Evolutionary conservation across 192 early-diverging fungal genomes (phyloP).

Genomic region (Entomortierella chlamydospora): DNA sequence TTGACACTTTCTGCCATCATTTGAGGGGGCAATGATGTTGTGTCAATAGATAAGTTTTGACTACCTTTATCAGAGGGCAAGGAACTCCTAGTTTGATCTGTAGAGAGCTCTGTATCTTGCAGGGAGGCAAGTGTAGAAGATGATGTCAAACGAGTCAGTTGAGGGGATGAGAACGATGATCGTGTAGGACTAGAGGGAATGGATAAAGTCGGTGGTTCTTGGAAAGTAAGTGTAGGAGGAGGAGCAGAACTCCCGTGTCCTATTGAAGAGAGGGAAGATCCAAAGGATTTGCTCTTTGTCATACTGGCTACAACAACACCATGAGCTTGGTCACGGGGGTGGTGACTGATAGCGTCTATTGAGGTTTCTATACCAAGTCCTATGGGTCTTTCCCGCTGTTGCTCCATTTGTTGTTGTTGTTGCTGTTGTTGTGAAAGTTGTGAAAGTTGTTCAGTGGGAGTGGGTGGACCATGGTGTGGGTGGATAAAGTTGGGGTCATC

Average conservation of each 20-base stretch:
- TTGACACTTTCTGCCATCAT: not conserved
- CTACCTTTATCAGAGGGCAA: not conserved
- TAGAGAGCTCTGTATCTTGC: conserved; percentile 1
- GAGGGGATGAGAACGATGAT: conserved; percentile 16
- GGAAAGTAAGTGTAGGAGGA: not conserved
- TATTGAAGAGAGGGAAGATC: not conserved
- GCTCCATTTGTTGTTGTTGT: not conserved
- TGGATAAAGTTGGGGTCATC: too few relatives aligned
- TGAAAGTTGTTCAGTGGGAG: not conserved
- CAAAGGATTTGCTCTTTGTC: not conserved
- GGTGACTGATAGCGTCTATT: not conserved
- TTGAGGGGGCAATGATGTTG: not conserved
- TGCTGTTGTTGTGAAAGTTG: not conserved
- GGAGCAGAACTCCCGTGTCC: not conserved
- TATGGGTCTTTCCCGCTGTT: not conserved
- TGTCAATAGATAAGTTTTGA: conserved; percentile 6
- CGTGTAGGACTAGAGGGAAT: conserved; percentile 23
- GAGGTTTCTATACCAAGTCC: not conserved
- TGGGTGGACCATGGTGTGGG: not conserved
- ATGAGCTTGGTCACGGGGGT: not conserved
- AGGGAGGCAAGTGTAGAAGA: conserved; percentile 13
- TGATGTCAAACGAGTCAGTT: conserved; percentile 11
- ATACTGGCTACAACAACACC: not conserved
- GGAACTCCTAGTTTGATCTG: not conserved
- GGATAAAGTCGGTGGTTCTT: not conserved